Base-by-base conservation (phyloP, 345 rosid species). In the Lepidium sativum region DNA sequence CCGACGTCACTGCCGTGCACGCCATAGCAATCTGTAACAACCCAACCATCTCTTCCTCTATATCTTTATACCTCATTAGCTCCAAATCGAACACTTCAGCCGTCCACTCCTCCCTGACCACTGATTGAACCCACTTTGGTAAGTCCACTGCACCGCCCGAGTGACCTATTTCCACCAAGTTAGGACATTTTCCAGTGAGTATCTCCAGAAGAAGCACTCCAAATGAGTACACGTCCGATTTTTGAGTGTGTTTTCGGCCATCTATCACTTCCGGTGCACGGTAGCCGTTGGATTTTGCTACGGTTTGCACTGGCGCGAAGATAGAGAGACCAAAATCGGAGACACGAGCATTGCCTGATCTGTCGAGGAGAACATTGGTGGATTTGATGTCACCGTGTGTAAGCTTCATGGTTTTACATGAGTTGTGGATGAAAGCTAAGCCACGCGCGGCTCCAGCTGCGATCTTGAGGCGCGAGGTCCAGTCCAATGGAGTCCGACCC, bases 361-460 rank as follows among this genome's bases (percentile, higher is more conserved):
- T 71, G 80, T 92, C 96, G 0, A 92, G 75, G 21, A 85, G 88
- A 75, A 92, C 72, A 71, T 89, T 89, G 17, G 92, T 92, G 65
- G 96, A 89, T 60, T 89, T 88, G 70, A 92, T 72, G 78, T 85
- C 85, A 3, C 98, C 98, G 47, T 92, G 98, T 69, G 79, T 53
- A 47, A 92, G 95, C 72, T 87, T 86, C 1, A 85, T 75, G 20
- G 90, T 68, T 63, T 84, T 85, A 83, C 92, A 85, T 0, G 98
- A 80, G 69, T 10, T 60, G 70, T 92, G 96, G 48, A 92, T 79
- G 54, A 80, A 89, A 37, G 85, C 80, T 14, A 92, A 17, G 14
- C 98, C 98, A 27, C 89, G 86, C 23, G 95, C 96, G 4, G 95
- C 87, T 4, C 89, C 97, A 0, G 83, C 87, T 29, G 92, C 96